Evolutionary conservation across 2,329 filamentous ascomycete species (phyloP), one percentile per base, ranked within the genome.

Genomic region (Fusarium zealandicum): DNA sequence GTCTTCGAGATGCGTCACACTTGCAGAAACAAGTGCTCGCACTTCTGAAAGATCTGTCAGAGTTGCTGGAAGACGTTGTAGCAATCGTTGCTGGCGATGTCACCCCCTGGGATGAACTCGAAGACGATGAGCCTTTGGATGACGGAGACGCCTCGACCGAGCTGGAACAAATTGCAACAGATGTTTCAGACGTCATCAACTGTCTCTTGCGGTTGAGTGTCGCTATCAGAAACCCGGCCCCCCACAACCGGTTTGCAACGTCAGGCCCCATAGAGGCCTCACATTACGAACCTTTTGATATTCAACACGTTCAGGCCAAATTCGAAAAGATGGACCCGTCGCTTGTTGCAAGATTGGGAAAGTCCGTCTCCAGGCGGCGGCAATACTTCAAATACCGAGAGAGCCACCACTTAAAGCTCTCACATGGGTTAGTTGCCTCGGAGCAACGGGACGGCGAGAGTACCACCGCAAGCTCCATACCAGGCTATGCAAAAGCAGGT

Each of bases 341-440:
- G 0, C 13, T 62, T 0, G 32, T 38, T 0, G 22, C 53, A 0
- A 44, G 59, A 1, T 10, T 63, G 0, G 59, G 59, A 0, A 51
- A 43, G 5, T 55, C 55, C 0, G 57, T 51, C 0, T 44, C 33
- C 1, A 32, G 47, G 3, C 6, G 54, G 3, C 39, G 59, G 0
- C 41, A 63, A 4, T 63, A 50, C 3, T 59, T 63, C 1, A 59
- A 53, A 3, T 57, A 63, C 1, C n/a, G 59, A 13, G n/a, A 51
- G 7, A 11, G 10, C 4, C 43, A 59, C 0, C 54, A 48, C 4
- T 3, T n/a, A 0, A 51, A 48, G 4, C 1, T 59, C 3, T 5
- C 39, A 0, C 33, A 17, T 7, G 51, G 46, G 0, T 14, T 59
- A 0, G 11, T 40, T 0, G 8, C 47, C 0, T 6, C 2, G 0